These are phyloP conservation scores for Phaeotremella fagi DNA, from an alignment of 768 basidiomycete species.

Conservation along the genomic window DNA sequence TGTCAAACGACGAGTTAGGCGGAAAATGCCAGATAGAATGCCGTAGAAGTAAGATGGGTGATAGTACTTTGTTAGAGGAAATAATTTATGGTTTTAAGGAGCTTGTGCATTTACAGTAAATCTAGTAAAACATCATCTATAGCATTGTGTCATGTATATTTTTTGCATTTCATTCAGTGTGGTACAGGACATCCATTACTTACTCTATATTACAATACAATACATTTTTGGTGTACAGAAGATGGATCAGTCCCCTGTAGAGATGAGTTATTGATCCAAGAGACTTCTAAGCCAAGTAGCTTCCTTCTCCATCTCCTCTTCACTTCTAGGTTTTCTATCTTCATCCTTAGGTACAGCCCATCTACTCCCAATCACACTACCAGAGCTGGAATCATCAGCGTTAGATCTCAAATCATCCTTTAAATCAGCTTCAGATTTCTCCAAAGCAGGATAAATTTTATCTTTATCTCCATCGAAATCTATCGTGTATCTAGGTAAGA, in stretches of 20 bases:
- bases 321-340: slow-evolving; percentile 58
- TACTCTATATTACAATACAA: no score
- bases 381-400: neutral
- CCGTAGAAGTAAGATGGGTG: neutral
- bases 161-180: no score
- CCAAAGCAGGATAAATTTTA: slow-evolving; percentile 62
- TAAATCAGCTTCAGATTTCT: slow-evolving; percentile 50
- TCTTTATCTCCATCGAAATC: slow-evolving; percentile 51
- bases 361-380: slow-evolving; percentile 5
- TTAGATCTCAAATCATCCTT: slow-evolving; percentile 42
- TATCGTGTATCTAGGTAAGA: slow-evolving; percentile 70
- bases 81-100: no score
- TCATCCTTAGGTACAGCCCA: slow-evolving; percentile 53
- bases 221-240: no score
- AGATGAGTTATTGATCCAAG: slow-evolving; percentile 49
- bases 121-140: no score
- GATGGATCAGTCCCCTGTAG: no score
- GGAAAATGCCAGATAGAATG: slow-evolving; percentile 39
- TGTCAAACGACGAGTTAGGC: slow-evolving; percentile 34
- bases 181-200: no score
- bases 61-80: no score
- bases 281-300: slow-evolving; percentile 64
- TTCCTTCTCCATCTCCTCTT: slow-evolving; percentile 75
- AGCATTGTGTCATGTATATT: no score
- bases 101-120: no score